Evolutionary conservation across 2,329 filamentous ascomycete genomes (phyloP), one percentile per base, ranked within the genome.

Genomic region (Cladosporium phlei): DNA sequence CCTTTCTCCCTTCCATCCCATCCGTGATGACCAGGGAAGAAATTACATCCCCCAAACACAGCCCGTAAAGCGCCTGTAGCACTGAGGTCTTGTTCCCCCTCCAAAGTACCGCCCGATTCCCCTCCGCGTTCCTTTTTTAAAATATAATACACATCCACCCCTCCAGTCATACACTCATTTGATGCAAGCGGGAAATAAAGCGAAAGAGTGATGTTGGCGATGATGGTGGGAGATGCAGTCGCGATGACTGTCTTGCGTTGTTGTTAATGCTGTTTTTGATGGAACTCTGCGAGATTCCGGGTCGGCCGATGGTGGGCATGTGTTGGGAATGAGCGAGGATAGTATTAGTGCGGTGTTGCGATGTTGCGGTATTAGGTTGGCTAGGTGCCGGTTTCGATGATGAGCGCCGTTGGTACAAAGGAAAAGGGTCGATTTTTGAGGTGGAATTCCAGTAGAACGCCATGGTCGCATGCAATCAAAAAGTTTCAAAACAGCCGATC

Each of bases 121-220:
- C 27, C 38, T 28, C n/a, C 17, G 34, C 25, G 17, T n/a, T n/a
- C n/a, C n/a, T n/a, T n/a, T n/a, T n/a, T 19, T 5, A 22, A 33
- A 34, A 27, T 43, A 43, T 43, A 43, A 22, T 43, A 43, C 39
- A 43, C 39, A 25, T 17, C 39, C 28, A n/a, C 28, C 29, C 39
- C 39, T 43, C 34, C 39, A 21, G 28, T 43, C 39, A 43, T 43
- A 43, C 39, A 43, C 28, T 43, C 39, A 32, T 42, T n/a, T n/a
- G n/a, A 33, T 33, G 28, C 39, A 19, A 43, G 29, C 19, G 14
- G 21, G 21, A 27, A 19, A 17, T 20, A 27, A 24, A 8, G 28
- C 29, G 29, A 22, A 43, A 33, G 32, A 19, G 10, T 22, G 20
- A 16, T 33, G 29, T 32, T 25, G 8, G 20, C 20, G 21, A 30